Evolutionary conservation across 2,329 filamentous ascomycete species (phyloP).

Genomic region (Aspergillus tamarii): DNA sequence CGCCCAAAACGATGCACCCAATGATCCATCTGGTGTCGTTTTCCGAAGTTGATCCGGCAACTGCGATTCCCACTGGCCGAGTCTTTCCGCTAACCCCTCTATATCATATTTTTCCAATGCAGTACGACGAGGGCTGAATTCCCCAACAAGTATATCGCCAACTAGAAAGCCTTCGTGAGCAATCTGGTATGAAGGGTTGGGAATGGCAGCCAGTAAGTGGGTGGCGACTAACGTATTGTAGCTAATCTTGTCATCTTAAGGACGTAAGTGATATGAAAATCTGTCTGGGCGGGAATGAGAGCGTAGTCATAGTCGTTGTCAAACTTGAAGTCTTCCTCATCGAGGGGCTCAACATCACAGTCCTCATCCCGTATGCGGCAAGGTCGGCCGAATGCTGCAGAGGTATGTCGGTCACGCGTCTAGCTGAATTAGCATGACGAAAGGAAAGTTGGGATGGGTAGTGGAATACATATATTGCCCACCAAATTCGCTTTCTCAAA

Average conservation of each 20-base stretch:
- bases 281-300: neutral
- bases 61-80: neutral
- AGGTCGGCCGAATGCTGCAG: conserved; percentile 30
- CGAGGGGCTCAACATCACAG: conserved; percentile 29
- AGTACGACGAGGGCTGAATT: neutral
- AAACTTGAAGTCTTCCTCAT: conserved; percentile 24
- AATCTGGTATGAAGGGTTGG: neutral
- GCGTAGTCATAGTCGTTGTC: conserved; percentile 16
- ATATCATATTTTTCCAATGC: neutral
- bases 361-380: conserved; percentile 30
- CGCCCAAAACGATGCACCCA: neutral
- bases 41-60: neutral
- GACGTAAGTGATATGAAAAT: neutral
- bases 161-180: neutral
- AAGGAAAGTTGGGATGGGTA: neutral
- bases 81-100: neutral
- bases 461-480: conserved; percentile 2
- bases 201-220: neutral
- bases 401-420: conserved; percentile 26
- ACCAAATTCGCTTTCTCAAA: conserved; percentile 2
- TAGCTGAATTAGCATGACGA: conserved; percentile 6
- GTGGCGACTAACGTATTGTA: neutral
- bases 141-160: neutral
- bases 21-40: neutral
- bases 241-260: neutral